phyloP scores from a whole-genome alignment of 176 grass and related monocot genomes.

The Olyra latifolia region DNA sequence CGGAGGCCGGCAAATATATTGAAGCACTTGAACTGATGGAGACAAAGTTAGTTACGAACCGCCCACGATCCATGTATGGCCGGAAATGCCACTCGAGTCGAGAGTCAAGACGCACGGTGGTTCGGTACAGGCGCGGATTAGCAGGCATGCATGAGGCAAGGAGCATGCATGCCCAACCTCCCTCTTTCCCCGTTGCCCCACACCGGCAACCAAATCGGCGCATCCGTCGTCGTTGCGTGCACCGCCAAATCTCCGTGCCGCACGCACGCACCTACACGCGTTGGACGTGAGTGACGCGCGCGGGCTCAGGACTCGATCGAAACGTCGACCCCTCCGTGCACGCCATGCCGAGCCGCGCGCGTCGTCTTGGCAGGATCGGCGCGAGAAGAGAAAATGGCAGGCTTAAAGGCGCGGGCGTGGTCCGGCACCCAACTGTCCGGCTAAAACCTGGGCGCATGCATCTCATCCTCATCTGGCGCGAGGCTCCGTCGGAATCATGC shows the following conservation, averaged over 20 bases:
- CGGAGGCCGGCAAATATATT: too few species aligned
- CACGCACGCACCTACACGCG: neutral
- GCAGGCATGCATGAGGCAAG: neutral
- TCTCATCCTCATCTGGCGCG: neutral
- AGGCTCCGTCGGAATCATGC: neutral
- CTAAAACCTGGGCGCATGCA: neutral
- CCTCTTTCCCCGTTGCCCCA: neutral
- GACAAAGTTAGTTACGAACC: too few species aligned
- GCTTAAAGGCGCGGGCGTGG: constrained; percentile 15
- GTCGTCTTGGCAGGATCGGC: neutral
- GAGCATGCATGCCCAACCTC: too few species aligned
- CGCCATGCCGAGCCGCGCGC: neutral
- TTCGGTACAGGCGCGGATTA: neutral
- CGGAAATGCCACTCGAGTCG: neutral
- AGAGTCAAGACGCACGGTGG: neutral
- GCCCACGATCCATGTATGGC: neutral
- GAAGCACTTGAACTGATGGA: too few species aligned
- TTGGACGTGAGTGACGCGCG: neutral
- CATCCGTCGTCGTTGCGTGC: neutral
- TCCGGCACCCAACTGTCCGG: constrained; percentile 32
- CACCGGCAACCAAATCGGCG: neutral
- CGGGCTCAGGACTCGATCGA: too few species aligned
- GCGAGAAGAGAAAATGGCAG: neutral
- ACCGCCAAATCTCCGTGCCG: neutral
- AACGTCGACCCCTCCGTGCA: neutral